A percentile compares a stretch with the other conserved stretches of the same genome.
Evolutionary conservation across 2,329 filamentous ascomycete species (phyloP).

Genomic region (Epichloe sibirici): DNA sequence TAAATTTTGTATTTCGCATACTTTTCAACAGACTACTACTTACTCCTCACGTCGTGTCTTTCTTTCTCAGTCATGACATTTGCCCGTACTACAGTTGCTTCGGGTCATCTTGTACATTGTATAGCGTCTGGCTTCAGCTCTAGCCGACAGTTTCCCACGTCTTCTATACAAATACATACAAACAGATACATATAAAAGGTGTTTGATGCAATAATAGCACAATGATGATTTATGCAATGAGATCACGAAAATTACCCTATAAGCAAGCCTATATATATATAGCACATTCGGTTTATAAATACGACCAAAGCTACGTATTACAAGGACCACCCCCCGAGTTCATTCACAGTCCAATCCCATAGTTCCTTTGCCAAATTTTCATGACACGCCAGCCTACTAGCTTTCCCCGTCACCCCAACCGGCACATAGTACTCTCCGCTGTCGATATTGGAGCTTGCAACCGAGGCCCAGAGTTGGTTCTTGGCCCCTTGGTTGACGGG

Average conservation of each 20-base stretch:
- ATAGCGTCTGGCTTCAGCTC: neutral
- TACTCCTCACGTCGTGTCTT: neutral
- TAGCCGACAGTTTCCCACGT: neutral
- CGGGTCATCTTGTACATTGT: neutral
- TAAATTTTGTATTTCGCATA: too few relatives aligned
- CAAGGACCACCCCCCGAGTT: slow-evolving; percentile 11
- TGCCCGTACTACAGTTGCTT: neutral
- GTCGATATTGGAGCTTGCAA: slow-evolving; percentile 17
- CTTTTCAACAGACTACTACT: too few relatives aligned
- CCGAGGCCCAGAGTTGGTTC: slow-evolving; percentile 32
- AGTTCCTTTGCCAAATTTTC: slow-evolving; percentile 17
- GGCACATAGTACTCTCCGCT: slow-evolving; percentile 23
- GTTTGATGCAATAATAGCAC: too few relatives aligned
- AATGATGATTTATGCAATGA: too few relatives aligned
- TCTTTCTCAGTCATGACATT: neutral
- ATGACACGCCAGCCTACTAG: slow-evolving; percentile 12
- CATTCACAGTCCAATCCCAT: slow-evolving; percentile 25
- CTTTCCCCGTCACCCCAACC: slow-evolving; percentile 16
- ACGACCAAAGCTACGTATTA: neutral
- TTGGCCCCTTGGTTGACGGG: slow-evolving; percentile 21
- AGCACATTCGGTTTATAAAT: too few relatives aligned
- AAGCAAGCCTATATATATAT: too few relatives aligned
- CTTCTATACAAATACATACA: neutral
- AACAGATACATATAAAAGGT: too few relatives aligned
- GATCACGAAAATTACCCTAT: too few relatives aligned